Conservation (phyloP, 805 yeast genomes). For the Candida dajiaensis region DNA sequence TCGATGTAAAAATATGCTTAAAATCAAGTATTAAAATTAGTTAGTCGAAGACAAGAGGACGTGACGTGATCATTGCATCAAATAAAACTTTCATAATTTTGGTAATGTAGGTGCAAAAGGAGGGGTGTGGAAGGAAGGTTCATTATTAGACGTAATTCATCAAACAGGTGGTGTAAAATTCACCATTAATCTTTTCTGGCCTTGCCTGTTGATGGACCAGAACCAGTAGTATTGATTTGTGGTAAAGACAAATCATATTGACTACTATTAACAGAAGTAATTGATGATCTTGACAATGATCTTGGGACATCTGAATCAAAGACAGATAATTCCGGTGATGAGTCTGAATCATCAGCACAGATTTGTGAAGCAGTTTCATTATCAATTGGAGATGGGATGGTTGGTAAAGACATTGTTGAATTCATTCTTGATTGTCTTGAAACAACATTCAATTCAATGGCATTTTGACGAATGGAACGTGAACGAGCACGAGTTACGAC, state of each 20-base stretch:
- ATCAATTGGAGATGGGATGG: conserved; percentile 1
- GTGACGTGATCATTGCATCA: too few relatives aligned
- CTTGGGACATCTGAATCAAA: conserved; percentile 26
- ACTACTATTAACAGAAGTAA: conserved; percentile 24
- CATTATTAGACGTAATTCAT: neutral
- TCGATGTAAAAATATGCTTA: neutral
- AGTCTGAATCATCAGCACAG: conserved; percentile 8
- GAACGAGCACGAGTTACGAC: conserved; percentile 13
- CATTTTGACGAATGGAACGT: conserved; percentile 11
- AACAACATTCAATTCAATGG: conserved; percentile 22
- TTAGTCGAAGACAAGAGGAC: neutral
- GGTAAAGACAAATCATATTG: conserved; percentile 9
- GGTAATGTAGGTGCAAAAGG: too few relatives aligned
- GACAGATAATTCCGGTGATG: conserved; percentile 21
- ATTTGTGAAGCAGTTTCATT: neutral
- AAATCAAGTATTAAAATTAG: neutral
- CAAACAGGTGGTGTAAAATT: neutral
- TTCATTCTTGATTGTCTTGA: conserved; percentile 9
- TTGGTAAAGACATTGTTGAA: neutral
- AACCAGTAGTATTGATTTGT: neutral
- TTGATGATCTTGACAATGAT: conserved; percentile 29
- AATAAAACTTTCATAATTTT: neutral
- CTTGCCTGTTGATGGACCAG: neutral
- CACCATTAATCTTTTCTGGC: neutral
- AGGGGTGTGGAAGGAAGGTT: neutral